Conservation (phyloP, 202 grass and related monocot genomes). For the Zizania palustris region DNA sequence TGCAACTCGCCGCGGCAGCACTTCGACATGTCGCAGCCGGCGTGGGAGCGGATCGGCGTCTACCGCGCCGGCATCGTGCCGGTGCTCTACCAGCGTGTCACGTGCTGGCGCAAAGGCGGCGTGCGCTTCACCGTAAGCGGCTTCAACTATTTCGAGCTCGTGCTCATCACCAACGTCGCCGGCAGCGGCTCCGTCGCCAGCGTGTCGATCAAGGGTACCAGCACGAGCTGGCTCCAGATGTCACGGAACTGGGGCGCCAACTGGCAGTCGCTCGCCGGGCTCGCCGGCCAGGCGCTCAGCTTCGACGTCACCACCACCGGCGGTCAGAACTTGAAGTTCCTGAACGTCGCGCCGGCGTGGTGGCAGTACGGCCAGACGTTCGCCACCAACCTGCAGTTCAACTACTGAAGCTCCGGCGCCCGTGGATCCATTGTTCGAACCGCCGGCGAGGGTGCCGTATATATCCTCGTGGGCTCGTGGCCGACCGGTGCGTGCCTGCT, state of each 20-base stretch:
- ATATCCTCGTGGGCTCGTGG: conserved; percentile 4
- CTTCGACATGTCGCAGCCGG: conserved; percentile 69
- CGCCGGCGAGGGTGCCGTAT: too few relatives aligned
- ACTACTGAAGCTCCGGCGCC: conserved; percentile 28
- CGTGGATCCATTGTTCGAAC: not conserved
- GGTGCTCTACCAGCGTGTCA: conserved; percentile 43
- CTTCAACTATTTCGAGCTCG: conserved; percentile 67
- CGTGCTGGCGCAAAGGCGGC: conserved; percentile 58
- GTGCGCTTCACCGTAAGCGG: conserved; percentile 60
- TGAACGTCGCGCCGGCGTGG: conserved; percentile 39
- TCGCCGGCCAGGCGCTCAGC: conserved; percentile 51
- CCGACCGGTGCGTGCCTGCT: not conserved
- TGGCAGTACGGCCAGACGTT: conserved; percentile 78
- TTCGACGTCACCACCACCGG: conserved; percentile 56
- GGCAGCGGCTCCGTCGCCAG: conserved; percentile 57
- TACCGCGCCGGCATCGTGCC: conserved; percentile 41
- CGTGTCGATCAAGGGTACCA: conserved; percentile 48
- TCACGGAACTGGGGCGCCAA: conserved; percentile 80
- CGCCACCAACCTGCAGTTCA: conserved; percentile 44
- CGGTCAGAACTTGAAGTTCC: conserved; percentile 50
- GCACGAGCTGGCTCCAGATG: conserved; percentile 55
- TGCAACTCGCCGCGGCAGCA: conserved; percentile 53
- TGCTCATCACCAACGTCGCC: conserved; percentile 68
- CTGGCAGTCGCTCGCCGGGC: conserved; percentile 54
- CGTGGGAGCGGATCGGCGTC: conserved; percentile 36